phyloP scores from a whole-genome alignment of 2,329 filamentous ascomycete species.

The Aspergillus udagawae region DNA sequence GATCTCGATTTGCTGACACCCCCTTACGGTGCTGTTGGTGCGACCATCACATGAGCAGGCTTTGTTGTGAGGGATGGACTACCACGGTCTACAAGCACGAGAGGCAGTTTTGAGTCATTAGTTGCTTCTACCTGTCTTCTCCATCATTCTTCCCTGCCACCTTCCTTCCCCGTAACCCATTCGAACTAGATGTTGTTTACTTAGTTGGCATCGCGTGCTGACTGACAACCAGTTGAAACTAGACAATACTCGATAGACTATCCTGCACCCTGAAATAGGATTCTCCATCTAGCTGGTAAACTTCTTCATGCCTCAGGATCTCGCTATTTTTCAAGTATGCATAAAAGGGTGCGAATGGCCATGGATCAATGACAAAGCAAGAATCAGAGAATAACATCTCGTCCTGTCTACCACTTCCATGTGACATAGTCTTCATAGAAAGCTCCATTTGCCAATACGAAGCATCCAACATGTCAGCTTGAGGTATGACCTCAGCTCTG shows the following conservation, averaged over 20 bases:
- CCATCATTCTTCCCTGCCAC: not conserved
- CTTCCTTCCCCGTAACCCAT: conserved; percentile 21
- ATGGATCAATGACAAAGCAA: not conserved
- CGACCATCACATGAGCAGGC: conserved; percentile 63
- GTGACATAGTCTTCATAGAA: not conserved
- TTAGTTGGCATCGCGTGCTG: not conserved
- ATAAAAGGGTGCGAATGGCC: not conserved
- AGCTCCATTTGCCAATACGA: not conserved
- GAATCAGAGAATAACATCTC: not conserved
- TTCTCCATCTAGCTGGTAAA: not conserved
- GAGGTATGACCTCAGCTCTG: not conserved
- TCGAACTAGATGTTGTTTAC: not conserved
- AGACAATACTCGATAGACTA: not conserved
- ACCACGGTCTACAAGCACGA: conserved; percentile 65
- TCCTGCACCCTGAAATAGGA: not conserved
- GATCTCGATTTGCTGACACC: conserved; percentile 34
- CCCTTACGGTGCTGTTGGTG: conserved; percentile 70
- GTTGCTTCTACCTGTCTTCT: not conserved
- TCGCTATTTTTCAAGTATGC: too few relatives aligned
- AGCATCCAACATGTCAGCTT: not conserved
- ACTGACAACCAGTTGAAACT: not conserved
- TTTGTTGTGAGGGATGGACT: conserved; percentile 66
- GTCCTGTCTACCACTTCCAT: not conserved
- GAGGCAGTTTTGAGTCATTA: conserved; percentile 31
- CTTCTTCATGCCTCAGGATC: not conserved